Percentiles rank a stretch among this genome's conserved stretches.
phyloP scores from a whole-genome alignment of 495 filamentous ascomycete genomes.

The Lasiosphaeriaceae sp. region DNA sequence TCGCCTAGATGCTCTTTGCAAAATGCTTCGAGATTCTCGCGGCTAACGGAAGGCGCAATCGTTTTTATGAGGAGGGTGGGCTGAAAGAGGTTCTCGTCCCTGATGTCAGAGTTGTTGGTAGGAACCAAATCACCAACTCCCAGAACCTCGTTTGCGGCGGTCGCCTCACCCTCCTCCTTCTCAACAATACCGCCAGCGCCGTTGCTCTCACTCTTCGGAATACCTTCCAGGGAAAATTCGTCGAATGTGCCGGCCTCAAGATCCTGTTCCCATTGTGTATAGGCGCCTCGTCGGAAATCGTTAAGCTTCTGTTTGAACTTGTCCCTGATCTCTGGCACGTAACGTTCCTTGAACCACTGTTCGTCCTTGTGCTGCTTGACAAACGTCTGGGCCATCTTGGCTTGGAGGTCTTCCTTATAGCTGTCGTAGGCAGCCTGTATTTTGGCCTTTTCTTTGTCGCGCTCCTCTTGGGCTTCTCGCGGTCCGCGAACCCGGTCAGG shows the following conservation, averaged over 20 bases:
- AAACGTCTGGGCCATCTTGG: slow-evolving; percentile 83
- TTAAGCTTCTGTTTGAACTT: slow-evolving; percentile 63
- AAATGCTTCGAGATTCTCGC: slow-evolving; percentile 86
- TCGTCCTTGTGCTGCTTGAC: slow-evolving; percentile 87
- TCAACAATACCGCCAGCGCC: slow-evolving; percentile 82
- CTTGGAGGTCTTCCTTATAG: slow-evolving; percentile 91
- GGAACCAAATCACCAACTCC: slow-evolving; percentile 87
- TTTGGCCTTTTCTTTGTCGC: slow-evolving; percentile 80
- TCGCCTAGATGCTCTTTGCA: slow-evolving; percentile 90
- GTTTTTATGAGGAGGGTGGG: slow-evolving; percentile 97
- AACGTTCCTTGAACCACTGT: slow-evolving; percentile 97
- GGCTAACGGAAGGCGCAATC: slow-evolving; percentile 90
- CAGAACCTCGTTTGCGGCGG: slow-evolving; percentile 83
- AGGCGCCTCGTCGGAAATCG: slow-evolving; percentile 69
- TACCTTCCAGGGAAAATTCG: slow-evolving; percentile 90
- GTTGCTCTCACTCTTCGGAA: slow-evolving; percentile 90
- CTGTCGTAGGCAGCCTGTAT: slow-evolving; percentile 90
- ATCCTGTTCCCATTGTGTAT: slow-evolving; percentile 80
- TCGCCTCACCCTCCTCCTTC: slow-evolving; percentile 91
- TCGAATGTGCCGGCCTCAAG: slow-evolving; percentile 80
- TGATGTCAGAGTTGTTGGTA: slow-evolving; percentile 69
- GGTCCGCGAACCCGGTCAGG: slow-evolving; percentile 68
- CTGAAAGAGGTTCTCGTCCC: slow-evolving; percentile 77
- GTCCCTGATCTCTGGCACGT: slow-evolving; percentile 75
- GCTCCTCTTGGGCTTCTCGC: slow-evolving; percentile 76